Base-by-base conservation (phyloP, 495 filamentous ascomycete species). In the Chaetomidium leptoderma region DNA sequence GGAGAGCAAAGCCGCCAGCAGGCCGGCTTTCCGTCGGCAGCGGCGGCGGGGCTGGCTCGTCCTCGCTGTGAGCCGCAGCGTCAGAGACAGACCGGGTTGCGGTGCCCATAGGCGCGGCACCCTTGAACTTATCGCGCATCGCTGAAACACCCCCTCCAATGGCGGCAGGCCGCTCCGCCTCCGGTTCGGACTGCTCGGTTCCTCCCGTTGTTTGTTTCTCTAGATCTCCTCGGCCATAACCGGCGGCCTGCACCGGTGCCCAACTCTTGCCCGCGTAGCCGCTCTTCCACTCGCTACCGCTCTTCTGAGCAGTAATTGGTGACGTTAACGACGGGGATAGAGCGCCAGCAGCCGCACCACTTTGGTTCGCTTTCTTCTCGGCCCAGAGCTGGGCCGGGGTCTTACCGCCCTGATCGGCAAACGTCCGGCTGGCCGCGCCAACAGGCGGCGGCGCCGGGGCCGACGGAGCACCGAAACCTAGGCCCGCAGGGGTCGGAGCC, bases 321-420 rank as follows among this genome's bases (percentile, higher is more conserved):
- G 84, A 72, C 1, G 83, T 65, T 8, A 63, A 9, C 37, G 74
- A 66, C 24, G 72, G 67, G 0, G 71, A 63, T 30, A 70, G 72
- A 19, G 75, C 68, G 44, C 75, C 76, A 6, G 63, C 62, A 44
- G 75, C 75, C 32, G 69, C 60, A 26, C 85, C 87, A 19, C 86
- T 79, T 66, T 95, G 87, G 52, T 83, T 82, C 24, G 88, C 90
- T 75, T 97, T 98, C 72, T 88, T 95, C 73, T 99, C 93, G 0
- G 92, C 92, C 93, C 93, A 99, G 17, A 96, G 70, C 68, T 99
- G 93, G 23, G 95, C 91, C 17, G 93, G 93, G 6, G 93, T 97
- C 75, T 97, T 99, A 45, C 91, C 92, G 56, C 88, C 92, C 72
- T 95, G 78, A 57, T 97, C 90, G 3, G 93, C 92, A 78, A 96